A percentile compares a stretch with the other conserved stretches of the same genome.
These are phyloP conservation scores for Didymella segeticola DNA, from an alignment of 2,329 filamentous ascomycete species.

Conservation along the genomic window DNA sequence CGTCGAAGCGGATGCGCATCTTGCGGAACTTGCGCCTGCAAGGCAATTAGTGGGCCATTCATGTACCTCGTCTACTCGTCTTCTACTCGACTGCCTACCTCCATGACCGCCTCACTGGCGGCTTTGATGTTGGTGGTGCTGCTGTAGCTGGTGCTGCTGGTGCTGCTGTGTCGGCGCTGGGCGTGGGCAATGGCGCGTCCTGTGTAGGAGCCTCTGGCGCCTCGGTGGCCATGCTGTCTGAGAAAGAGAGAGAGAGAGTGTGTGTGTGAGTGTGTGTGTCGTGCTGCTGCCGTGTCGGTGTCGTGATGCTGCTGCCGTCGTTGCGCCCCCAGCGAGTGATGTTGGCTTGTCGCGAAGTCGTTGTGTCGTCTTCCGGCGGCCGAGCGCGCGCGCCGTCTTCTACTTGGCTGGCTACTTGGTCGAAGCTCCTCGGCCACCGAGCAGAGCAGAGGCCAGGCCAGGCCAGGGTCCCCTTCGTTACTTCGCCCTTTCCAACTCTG, in stretches of 20 bases:
- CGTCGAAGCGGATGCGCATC: constrained; percentile 81
- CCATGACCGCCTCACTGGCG: constrained; percentile 47
- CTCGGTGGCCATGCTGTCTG: constrained; percentile 40
- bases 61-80: neutral
- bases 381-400: no score
- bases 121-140: no score
- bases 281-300: neutral
- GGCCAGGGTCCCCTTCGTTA: no score
- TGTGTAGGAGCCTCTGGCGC: constrained; percentile 18
- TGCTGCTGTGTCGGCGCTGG: constrained; percentile 27
- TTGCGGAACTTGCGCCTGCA: constrained; percentile 88
- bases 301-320: neutral
- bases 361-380: no score
- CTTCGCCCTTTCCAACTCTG: no score
- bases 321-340: no score
- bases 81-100: constrained; percentile 33
- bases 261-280: neutral
- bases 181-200: constrained; percentile 13
- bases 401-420: no score
- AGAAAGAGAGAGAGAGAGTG: neutral
- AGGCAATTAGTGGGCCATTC: neutral
- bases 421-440: no score
- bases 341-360: no score
- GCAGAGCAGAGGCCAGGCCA: no score
- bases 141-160: no score